Evolutionary conservation across 805 yeast genomes (phyloP), one percentile per base, ranked within the genome.

Genomic region (Lipomyces kockii): DNA sequence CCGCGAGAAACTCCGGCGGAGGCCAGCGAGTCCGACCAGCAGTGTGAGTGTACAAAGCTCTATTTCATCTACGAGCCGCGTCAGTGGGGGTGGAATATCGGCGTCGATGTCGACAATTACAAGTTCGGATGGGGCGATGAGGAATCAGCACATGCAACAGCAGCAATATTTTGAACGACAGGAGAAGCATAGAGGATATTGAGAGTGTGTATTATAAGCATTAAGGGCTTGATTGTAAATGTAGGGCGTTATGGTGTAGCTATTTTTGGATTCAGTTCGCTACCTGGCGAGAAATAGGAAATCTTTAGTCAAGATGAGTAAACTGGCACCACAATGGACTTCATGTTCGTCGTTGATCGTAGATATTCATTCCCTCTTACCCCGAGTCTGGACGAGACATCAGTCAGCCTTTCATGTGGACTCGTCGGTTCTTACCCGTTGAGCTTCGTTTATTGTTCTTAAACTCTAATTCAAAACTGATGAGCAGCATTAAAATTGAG

Each of bases 1-100:
- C 12, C 68, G 71, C 20, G 69, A 68, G 56, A 62, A 58, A 56
- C 62, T 68, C 25, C 70, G 58, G 58, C 57, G 70, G 11, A 29
- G 65, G 20, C 65, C 65, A 32, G 65, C 49, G 32, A 55, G 64
- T 39, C 63, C 63, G 32, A 22, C 63, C 11, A 43, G 61, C 27
- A 61, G 63, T 35, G 61, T 61, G 12, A 61, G 63, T 35, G 20
- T 34, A 11, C 63, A 54, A 17, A 61, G 63, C 46, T 22, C 61
- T 8, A 46, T 35, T 14, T 61, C 63, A 35, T 61, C 63, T 12
- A 53, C 62, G 12, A 59, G 62, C 49, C 35, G 54, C 17, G 22
- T 29, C 29, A 27, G 35, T 39, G 52, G 55, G 11, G 49, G 22
- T 3, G 49, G 49, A n/a, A 43, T 52, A 29, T 52, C 55, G 20